phyloP scores from a whole-genome alignment of 2,329 filamentous ascomycete genomes.

The Sarocladium kiliense region DNA sequence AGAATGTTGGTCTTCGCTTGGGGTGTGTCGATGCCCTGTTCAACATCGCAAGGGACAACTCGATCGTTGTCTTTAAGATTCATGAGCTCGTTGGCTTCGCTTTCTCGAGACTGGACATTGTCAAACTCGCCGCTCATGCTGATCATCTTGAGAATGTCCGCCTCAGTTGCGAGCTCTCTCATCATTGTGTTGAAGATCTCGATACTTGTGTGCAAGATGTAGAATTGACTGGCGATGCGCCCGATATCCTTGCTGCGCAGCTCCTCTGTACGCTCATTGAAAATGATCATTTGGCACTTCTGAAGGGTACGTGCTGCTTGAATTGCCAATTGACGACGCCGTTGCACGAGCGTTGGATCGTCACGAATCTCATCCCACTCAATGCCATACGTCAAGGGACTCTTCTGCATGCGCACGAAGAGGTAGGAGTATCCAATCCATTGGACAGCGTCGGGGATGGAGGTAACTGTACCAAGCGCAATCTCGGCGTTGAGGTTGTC shows the following conservation, averaged over 20 bases:
- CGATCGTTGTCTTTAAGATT: constrained; percentile 58
- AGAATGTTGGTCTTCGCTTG: constrained; percentile 95
- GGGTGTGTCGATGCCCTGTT: constrained; percentile 62
- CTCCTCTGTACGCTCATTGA: constrained; percentile 91
- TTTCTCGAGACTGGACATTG: constrained; percentile 90
- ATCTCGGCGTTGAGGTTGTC: constrained; percentile 98
- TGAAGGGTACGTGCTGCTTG: constrained; percentile 84
- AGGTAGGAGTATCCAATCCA: constrained; percentile 98
- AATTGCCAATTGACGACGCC: constrained; percentile 79
- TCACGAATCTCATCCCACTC: constrained; percentile 88
- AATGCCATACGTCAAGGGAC: constrained; percentile 88
- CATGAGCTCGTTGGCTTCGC: constrained; percentile 80
- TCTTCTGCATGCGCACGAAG: constrained; percentile 93
- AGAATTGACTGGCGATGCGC: constrained; percentile 94
- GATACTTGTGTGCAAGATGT: constrained; percentile 88
- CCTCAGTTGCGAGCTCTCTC: constrained; percentile 78
- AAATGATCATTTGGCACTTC: constrained; percentile 97
- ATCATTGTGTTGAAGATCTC: constrained; percentile 97
- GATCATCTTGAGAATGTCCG: constrained; percentile 92
- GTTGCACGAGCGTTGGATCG: constrained; percentile 81
- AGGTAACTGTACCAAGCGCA: constrained; percentile 88
- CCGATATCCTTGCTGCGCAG: constrained; percentile 92
- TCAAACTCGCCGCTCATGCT: constrained; percentile 97
- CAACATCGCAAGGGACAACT: constrained; percentile 71
- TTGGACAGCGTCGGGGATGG: constrained; percentile 85